Base-by-base conservation (phyloP, 1,284 basidiomycete species). In the Earliella scabrosa region DNA sequence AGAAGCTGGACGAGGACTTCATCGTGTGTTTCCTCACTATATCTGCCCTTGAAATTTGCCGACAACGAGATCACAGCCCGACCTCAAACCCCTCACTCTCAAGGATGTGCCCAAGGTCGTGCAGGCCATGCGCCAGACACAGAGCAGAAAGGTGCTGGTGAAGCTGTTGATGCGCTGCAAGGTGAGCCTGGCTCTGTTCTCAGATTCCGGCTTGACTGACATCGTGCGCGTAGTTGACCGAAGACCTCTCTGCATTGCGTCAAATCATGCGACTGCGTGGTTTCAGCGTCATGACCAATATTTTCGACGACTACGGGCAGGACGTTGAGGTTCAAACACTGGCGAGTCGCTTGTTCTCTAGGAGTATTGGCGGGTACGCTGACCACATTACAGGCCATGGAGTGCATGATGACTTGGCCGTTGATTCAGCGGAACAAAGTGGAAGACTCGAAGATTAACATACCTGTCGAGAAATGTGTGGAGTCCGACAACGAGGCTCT, bases 1-100 rank as follows among this genome's bases (percentile, higher is more conserved):
- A 90, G 79, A 93, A 96, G 71, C 86, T 98, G 41, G 96, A 97
- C 69, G 93, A 97, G 54, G 96, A 98, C 75, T 98, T 92, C 70
- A 83, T 86, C 75, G 92, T 94, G 67, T 63, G 79, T 71, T 18
- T 11, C 21, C n/a, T n/a, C n/a, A n/a, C 18, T 11, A 0, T n/a
- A 21, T 35, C 18, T 29, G 24, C 14, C 3, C 13, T 27, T 48
- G n/a, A 18, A 23, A 23, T 34, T 2, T 20, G 32, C 13, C 21
- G 3, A 23, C 53, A 5, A 52, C 21, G 3, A n/a, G 7, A 2
- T 8, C 23, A 47, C 58, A 89, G 86, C 88, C 88, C 3, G 80
- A 78, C 35, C 79, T 98, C 67, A 88, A 87, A 55, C 87, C 93
- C 0, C 82, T 98, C 36, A 68, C 82, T 23, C 81, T 88, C 61